Evolutionary conservation across 1,284 basidiomycete genomes (phyloP).

Genomic region (Moniliophthora roreri): DNA sequence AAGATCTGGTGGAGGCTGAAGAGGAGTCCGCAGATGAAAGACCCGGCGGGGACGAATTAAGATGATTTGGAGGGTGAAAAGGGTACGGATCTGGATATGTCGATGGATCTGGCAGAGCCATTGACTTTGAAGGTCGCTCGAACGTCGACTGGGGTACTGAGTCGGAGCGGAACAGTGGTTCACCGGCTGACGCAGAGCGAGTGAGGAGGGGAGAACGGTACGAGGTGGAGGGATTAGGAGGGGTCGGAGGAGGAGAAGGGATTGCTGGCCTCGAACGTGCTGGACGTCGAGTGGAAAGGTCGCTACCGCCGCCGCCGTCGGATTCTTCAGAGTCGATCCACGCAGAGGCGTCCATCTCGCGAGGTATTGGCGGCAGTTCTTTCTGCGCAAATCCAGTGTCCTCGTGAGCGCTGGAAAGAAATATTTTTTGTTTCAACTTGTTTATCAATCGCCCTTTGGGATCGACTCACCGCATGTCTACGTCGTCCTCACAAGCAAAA

Average conservation of each 20-base stretch:
- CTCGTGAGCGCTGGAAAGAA: neutral
- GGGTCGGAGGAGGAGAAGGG: slow-evolving; percentile 17
- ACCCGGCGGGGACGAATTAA: slow-evolving; percentile 47
- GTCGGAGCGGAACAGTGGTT: slow-evolving; percentile 30
- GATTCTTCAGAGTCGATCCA: slow-evolving; percentile 6
- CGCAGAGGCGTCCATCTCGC: slow-evolving; percentile 1
- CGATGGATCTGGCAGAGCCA: slow-evolving; percentile 56
- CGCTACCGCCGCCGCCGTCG: neutral
- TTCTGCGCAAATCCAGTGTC: neutral
- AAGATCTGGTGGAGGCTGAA: slow-evolving; percentile 70
- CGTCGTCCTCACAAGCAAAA: too few relatives aligned
- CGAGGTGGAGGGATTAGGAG: slow-evolving; percentile 21
- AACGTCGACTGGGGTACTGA: slow-evolving; percentile 39
- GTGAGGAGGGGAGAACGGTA: slow-evolving; percentile 22
- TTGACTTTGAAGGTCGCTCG: slow-evolving; percentile 44
- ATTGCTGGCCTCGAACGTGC: slow-evolving; percentile 7
- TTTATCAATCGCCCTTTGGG: too few relatives aligned
- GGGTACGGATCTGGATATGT: slow-evolving; percentile 58
- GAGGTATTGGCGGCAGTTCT: neutral
- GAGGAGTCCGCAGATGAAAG: slow-evolving; percentile 70
- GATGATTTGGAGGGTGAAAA: slow-evolving; percentile 42
- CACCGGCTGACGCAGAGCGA: slow-evolving; percentile 18
- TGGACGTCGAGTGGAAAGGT: neutral
- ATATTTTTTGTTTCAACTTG: too few relatives aligned
- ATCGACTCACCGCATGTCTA: too few relatives aligned